Conservation (phyloP, 805 yeast genomes). For the Candida peoriensis region DNA sequence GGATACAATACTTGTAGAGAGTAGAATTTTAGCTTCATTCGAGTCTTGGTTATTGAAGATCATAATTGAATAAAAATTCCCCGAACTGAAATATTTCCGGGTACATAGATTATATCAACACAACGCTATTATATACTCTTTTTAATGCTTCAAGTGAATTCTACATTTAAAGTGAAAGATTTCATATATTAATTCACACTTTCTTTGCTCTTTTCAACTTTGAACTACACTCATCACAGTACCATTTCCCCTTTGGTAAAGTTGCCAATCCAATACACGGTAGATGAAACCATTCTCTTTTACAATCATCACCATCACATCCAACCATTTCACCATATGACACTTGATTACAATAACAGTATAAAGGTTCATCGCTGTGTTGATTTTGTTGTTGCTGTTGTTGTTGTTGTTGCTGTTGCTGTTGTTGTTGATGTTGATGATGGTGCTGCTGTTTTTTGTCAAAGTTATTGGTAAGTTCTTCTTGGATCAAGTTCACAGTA, state of each 20-base stretch:
- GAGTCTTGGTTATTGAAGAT: no score
- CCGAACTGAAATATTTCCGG: no score
- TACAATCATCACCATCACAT: slow-evolving; percentile 92
- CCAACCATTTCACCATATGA: slow-evolving; percentile 99
- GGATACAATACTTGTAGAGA: no score
- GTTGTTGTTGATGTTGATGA: slow-evolving; percentile 6
- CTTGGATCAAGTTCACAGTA: slow-evolving; percentile 4
- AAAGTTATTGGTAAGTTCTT: slow-evolving; percentile 9
- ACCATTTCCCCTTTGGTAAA: slow-evolving; percentile 85
- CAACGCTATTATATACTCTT: no score
- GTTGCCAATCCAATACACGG: slow-evolving; percentile 86
- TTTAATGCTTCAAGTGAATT: not conserved
- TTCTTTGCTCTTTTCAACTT: slow-evolving; percentile 33
- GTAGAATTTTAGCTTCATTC: no score
- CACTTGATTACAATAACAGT: slow-evolving; percentile 95
- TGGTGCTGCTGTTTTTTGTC: slow-evolving; percentile 4
- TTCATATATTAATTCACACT: slow-evolving; percentile 8
- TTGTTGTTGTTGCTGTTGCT: not conserved
- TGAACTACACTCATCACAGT: slow-evolving; percentile 57
- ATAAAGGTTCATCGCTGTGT: slow-evolving; percentile 62
- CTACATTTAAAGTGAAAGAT: no score
- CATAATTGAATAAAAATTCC: no score
- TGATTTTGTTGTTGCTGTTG: slow-evolving; percentile 11
- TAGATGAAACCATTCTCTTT: slow-evolving; percentile 92
- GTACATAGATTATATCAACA: no score